Evolutionary conservation across 805 yeast genomes (phyloP), one percentile per base, ranked within the genome.

Genomic region (Metschnikowia santaceciliae): DNA sequence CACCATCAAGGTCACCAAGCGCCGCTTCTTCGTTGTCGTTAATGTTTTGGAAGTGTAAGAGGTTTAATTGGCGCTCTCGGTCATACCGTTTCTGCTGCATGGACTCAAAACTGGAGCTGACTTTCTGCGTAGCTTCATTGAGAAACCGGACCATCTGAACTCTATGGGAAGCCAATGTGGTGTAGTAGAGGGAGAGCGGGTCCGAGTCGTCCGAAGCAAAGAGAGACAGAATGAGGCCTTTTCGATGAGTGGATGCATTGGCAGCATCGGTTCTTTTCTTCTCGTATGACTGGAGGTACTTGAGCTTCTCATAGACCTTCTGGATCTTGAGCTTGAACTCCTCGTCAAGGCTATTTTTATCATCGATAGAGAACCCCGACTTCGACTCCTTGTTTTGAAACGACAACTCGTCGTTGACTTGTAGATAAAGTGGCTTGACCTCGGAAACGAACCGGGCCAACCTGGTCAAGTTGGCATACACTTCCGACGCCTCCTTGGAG

Each of bases 301-400:
- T 78, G 43, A 80, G 70, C 59, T 80, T 76, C 51, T 78, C 79
- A 53, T 75, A 75, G 55, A 80, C 69, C 50, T 75, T 74, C 55
- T 80, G 83, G 42, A 82, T 57, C 59, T 80, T 78, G 22, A 75
- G 58, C 50, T 80, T 74, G 40, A 81, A 71, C 51, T 81, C 82
- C 44, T 80, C 77, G 55, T 82, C 87, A 20, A 83, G 72, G 35
- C 74, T 72, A 53, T 81, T 80, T 57, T 81, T 79, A 37, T 81
- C 84, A 8, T 66, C 71, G 32, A 74, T 72, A 23, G 75, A 58
- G 62, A 80, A 69, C 6, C 56, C 57, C 11, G 45, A 43, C 3
- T 34, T 39, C 10, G 46, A 30, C 6, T 46, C 46, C 23, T 26
- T 43, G 26, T 46, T 53, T 14, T 8, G 26, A n/a, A 42, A 32